phyloP scores from a whole-genome alignment of 179 eudicot species.

The Beta corolliflora region DNA sequence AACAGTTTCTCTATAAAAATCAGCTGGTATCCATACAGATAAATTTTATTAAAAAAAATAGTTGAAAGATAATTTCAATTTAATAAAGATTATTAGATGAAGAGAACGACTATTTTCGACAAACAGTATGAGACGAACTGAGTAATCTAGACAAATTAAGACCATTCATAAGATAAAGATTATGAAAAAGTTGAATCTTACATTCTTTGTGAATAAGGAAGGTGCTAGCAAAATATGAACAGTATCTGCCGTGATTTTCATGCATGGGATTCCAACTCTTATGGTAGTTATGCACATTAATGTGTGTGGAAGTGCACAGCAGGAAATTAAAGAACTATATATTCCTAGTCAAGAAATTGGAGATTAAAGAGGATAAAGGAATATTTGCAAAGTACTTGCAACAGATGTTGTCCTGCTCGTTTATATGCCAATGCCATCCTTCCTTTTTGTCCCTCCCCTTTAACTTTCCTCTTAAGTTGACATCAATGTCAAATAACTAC shows the following conservation, averaged over 20 bases:
- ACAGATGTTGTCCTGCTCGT: slow-evolving; percentile 15
- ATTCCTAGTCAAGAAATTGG: neutral
- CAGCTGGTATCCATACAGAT: no score
- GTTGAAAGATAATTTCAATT: no score
- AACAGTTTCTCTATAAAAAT: no score
- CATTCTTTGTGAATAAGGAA: no score
- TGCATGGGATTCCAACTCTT: slow-evolving; percentile 15
- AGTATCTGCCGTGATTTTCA: slow-evolving; percentile 1
- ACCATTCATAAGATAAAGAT: neutral
- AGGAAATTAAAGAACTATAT: neutral
- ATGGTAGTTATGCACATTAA: neutral
- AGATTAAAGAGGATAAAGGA: slow-evolving; percentile 15
- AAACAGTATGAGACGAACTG: neutral
- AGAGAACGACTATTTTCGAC: no score
- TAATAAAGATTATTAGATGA: no score
- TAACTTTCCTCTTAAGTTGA: slow-evolving; percentile 20
- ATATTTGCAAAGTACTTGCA: slow-evolving; percentile 19
- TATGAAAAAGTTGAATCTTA: neutral
- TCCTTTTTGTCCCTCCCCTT: slow-evolving; percentile 14
- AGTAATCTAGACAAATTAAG: neutral
- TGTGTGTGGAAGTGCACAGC: neutral
- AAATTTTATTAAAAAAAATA: no score
- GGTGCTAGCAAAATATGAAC: neutral
- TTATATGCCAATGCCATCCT: slow-evolving; percentile 10
- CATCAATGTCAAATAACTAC: neutral